Conservation (phyloP, 352 stramenopile species). For the Peronospora farinosa region DNA sequence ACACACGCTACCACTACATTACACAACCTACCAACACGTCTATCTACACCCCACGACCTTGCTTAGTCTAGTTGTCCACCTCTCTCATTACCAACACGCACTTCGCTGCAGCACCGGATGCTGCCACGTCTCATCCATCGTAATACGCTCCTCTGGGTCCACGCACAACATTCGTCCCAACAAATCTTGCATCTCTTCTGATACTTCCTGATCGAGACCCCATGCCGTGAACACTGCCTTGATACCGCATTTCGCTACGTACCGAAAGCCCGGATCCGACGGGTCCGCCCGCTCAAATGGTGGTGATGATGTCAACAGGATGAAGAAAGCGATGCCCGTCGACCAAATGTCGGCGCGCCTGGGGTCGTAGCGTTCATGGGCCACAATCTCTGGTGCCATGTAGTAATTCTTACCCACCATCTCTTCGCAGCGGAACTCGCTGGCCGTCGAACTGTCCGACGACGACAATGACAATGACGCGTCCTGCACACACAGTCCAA, state of each 20-base stretch:
- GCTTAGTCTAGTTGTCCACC: neutral
- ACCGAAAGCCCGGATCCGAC: conserved; percentile 85
- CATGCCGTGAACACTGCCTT: conserved; percentile 67
- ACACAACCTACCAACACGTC: conserved; percentile 1
- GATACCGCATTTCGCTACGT: conserved; percentile 72
- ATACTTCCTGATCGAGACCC: conserved; percentile 40
- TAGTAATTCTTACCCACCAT: conserved; percentile 93
- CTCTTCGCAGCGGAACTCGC: conserved; percentile 42
- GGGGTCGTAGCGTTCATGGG: conserved; percentile 85
- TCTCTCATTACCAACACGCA: neutral
- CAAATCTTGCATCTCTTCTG: conserved; percentile 54
- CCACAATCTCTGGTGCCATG: conserved; percentile 93
- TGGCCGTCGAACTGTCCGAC: neutral
- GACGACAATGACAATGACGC: neutral
- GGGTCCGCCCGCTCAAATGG: conserved; percentile 84
- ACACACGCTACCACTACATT: conserved; percentile 6
- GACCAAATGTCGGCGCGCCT: conserved; percentile 91
- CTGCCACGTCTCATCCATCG: conserved; percentile 49
- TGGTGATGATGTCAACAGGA: conserved; percentile 89
- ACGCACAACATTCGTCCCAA: conserved; percentile 69
- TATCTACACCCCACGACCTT: neutral
- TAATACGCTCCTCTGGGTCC: conserved; percentile 51
- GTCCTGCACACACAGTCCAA: conserved; percentile 63
- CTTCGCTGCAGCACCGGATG: conserved; percentile 49
- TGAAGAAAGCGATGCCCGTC: conserved; percentile 90